Evolutionary conservation across 139 green algal genomes (phyloP), one percentile per base, ranked within the genome.

Genomic region (Zygnema circumcarinatum): DNA sequence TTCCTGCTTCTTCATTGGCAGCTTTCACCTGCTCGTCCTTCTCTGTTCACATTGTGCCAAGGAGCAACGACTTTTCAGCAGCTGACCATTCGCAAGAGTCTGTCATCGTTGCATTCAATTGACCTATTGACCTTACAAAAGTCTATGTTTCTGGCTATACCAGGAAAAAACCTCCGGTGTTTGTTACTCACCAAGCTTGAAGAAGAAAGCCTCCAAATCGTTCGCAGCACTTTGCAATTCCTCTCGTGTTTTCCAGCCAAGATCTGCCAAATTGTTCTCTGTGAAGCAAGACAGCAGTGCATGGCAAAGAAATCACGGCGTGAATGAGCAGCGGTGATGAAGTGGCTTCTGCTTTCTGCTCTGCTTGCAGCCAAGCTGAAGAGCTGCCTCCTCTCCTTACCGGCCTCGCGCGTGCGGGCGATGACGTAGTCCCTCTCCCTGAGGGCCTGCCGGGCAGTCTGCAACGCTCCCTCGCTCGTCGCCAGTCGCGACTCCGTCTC

Each of bases 151-250:
- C n/a, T n/a, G n/a, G n/a, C n/a, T n/a, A n/a, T n/a, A n/a, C n/a
- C n/a, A n/a, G n/a, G n/a, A n/a, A n/a, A n/a, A n/a, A n/a, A n/a
- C n/a, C n/a, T n/a, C n/a, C n/a, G n/a, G n/a, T n/a, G n/a, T n/a
- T n/a, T n/a, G n/a, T n/a, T n/a, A 83, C 81, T 56, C 38, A 87
- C 81, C 81, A 35, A 87, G 52, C 81, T 87, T 87, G 2, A 35
- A 41, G 36, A 80, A 87, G 16, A 87, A 31, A 22, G 29, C 67
- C n/a, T 31, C 31, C 22, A 83, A 76, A 32, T 87, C 62, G 22
- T 52, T 31, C 2, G 74, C 29, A 29, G 69, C 56, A 42, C 21
- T 56, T 31, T 62, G 16, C n/a, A 87, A 41, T 52, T 83, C 74
- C 38, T 67, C 32, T 29, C 81, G 81, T 25, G 79, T 39, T 31